Evolutionary conservation across 306 rosid species (phyloP), one percentile per base, ranked within the genome.

Genomic region (Gillenia trifoliata): DNA sequence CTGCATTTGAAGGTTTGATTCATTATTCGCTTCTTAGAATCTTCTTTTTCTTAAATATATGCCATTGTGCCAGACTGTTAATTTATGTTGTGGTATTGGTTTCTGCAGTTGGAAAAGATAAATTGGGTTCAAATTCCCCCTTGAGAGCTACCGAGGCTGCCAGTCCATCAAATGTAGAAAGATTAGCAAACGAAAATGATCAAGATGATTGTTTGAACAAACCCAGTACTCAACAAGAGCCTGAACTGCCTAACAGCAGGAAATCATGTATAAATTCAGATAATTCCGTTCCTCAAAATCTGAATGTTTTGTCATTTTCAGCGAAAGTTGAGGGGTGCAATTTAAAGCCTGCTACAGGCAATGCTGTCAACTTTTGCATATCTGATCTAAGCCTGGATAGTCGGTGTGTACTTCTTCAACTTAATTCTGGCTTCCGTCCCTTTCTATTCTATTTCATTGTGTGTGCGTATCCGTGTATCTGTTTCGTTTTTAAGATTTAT

Each of bases 1-100:
- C 82, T 70, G 38, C 80, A 72, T 34, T 79, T 74, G 81, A 86
- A 88, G 94, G 98, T 92, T 81, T 36, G 76, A 66, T 71, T 67
- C 47, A 5, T 64, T 36, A 59, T 75, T 74, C 41, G 69, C 77
- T 25, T 16, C 62, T 41, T 16, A 34, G 7, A 15, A 19, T 31
- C 26, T 54, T 50, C 4, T 31, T 66, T 59, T 80, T 43, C 19
- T 43, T 29, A 54, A 41, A 10, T 68, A 10, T 68, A 47, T 66
- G 29, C 26, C 23, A 64, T 26, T 59, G 30, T 67, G 26, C 22
- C 63, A 17, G 60, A 19, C 52, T 54, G 67, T 74, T 77, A 47
- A 78, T 52, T 75, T 38, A 9, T 55, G 68, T 61, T 22, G 19
- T 41, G 22, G 9, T 11, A 68, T 68, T 64, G 47, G 26, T 9